Evolutionary conservation across 179 eudicot genomes (phyloP).

Genomic region (Beta macrorhiza): DNA sequence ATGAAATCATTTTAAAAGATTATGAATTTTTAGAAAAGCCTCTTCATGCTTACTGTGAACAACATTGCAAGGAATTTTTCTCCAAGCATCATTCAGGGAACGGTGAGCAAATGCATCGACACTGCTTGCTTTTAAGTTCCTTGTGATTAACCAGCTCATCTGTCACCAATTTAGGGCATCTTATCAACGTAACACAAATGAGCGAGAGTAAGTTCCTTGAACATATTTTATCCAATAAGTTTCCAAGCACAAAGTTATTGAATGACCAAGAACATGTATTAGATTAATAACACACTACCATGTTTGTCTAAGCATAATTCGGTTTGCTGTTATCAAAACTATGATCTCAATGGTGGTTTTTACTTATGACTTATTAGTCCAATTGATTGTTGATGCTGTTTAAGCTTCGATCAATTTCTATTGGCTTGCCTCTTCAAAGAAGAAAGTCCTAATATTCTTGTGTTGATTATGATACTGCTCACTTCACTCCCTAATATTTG

Average conservation of each 20-base stretch:
- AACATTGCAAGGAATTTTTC: background rate
- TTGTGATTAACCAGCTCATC: background rate
- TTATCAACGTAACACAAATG: background rate
- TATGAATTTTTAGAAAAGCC: background rate
- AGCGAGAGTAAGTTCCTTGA: background rate
- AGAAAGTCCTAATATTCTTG: background rate
- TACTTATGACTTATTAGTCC: background rate
- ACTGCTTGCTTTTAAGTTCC: background rate
- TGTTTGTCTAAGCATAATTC: background rate
- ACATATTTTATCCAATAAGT: background rate
- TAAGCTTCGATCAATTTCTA: background rate
- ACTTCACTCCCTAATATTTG: background rate
- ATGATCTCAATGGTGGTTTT: background rate
- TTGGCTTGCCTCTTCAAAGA: background rate
- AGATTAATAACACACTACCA: background rate
- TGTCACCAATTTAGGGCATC: background rate
- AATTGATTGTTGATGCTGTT: background rate
- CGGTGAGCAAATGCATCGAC: background rate
- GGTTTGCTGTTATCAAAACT: background rate
- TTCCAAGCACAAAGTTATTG: background rate
- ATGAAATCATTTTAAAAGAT: background rate
- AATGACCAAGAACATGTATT: background rate
- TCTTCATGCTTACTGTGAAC: background rate
- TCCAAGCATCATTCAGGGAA: background rate
- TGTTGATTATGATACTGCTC: background rate